Percentiles rank a stretch among this genome's conserved stretches.
These are phyloP conservation scores for Urostyla sp. DNA, from an alignment of 73 alveolate genomes.

Conservation along the genomic window DNA sequence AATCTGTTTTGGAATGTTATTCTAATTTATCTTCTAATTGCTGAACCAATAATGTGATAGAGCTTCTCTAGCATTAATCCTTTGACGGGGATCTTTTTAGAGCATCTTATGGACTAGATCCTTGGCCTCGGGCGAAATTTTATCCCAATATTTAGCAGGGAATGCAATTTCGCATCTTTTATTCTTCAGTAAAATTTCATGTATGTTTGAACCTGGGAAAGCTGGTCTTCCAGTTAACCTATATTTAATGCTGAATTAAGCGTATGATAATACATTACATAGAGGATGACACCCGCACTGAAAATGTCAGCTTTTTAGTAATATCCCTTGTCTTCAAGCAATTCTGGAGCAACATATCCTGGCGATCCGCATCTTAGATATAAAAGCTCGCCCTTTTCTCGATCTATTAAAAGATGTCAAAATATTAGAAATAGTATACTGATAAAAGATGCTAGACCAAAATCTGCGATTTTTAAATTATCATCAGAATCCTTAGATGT, in stretches of 20 bases:
- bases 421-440: too few relatives aligned
- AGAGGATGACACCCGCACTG: slow-evolving; percentile 89
- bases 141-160: slow-evolving; percentile 67
- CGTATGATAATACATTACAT: slow-evolving; percentile 74
- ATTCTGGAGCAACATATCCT: slow-evolving; percentile 93
- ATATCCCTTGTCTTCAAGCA: slow-evolving; percentile 83
- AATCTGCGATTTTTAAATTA: slow-evolving; percentile 88
- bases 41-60: slow-evolving; percentile 88
- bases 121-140: slow-evolving; percentile 82
- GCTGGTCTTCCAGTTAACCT: slow-evolving; percentile 86
- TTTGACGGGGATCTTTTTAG: slow-evolving; percentile 74
- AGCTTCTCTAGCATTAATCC: slow-evolving; percentile 88
- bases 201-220: slow-evolving; percentile 78
- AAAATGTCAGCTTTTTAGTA: slow-evolving; percentile 87
- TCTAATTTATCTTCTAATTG: slow-evolving; percentile 12
- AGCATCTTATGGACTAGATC: slow-evolving; percentile 89
- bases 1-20: not conserved
- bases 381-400: slow-evolving; percentile 79
- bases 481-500: slow-evolving; percentile 77
- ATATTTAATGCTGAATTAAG: not conserved
- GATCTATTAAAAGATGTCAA: too few relatives aligned
- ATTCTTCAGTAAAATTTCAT: slow-evolving; percentile 78
- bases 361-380: slow-evolving; percentile 91
- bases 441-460: slow-evolving; percentile 88
- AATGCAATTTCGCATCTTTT: slow-evolving; percentile 73